phyloP scores from a whole-genome alignment of 805 yeast genomes.

The Saccharomyces jurei region DNA sequence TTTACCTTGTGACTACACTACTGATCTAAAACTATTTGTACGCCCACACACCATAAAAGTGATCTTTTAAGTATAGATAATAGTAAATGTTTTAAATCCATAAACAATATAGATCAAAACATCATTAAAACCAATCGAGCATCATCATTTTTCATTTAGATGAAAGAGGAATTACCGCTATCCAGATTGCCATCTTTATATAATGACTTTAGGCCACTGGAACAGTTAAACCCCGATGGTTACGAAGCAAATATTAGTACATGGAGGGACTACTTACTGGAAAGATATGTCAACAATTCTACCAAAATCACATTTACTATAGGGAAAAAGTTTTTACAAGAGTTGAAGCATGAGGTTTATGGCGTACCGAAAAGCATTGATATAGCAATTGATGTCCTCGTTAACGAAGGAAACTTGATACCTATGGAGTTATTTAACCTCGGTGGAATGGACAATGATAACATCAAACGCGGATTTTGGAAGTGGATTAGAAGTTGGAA shows the following conservation, averaged over 20 bases:
- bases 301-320: slow-evolving; percentile 21
- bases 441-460: slow-evolving; percentile 2
- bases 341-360: slow-evolving; percentile 22
- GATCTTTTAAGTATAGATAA: background rate
- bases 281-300: slow-evolving; percentile 3
- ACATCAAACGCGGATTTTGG: slow-evolving; percentile 2
- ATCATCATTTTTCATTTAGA: background rate
- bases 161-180: slow-evolving; percentile 16
- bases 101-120: background rate
- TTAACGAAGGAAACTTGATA: slow-evolving; percentile 24
- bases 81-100: background rate
- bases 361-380: slow-evolving; percentile 34
- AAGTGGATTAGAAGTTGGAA: slow-evolving; percentile 12
- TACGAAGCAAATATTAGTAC: slow-evolving; percentile 34
- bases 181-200: slow-evolving; percentile 34
- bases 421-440: slow-evolving; percentile 21
- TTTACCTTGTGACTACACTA: background rate
- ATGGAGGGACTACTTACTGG: slow-evolving; percentile 29
- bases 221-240: slow-evolving; percentile 36
- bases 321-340: slow-evolving; percentile 22
- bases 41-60: background rate
- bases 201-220: slow-evolving; percentile 32
- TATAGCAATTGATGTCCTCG: slow-evolving; percentile 29
- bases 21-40: background rate
- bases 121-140: background rate